Base-by-base conservation (phyloP, 2,329 filamentous ascomycete species). In the Phyllachora maydis region DNA sequence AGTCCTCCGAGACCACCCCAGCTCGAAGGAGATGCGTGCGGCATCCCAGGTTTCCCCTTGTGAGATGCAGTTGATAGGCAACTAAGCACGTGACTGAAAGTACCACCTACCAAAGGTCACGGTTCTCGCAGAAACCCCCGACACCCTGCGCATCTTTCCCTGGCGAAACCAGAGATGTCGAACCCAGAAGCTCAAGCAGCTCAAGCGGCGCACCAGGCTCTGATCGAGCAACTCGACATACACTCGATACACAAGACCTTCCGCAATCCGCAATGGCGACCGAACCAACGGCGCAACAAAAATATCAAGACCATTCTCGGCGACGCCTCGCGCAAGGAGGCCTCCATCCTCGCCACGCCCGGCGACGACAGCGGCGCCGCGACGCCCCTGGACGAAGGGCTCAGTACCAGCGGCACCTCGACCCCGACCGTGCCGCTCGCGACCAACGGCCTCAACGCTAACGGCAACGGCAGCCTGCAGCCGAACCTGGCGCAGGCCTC, bases 271-370 rank as follows among this genome's bases (percentile, higher is more conserved):
- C 55, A 68, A 45, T 98, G 88, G 88, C 82, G 78, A 42, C 81
- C 88, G 10, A 81, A 85, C 34, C 75, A 83, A 48, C 82, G 88
- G 24, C 79, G 88, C 49, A 98, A 98, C 65, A 98, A 98, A 59
- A 95, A 92, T 49, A 73, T 95, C 50, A 95, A 95, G 50, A 79
- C 91, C 38, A 88, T 98, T 31, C 62, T 98, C 30, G 76, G 81
- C 29, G 88, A 98, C 40, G 78, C 76, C 8, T 68, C 77, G 12
- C 74, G 81, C 36, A 79, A 76, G 42, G 85, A 95, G 54, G 79
- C 81, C n/a, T 91, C 82, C 4, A 62, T 78, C 17, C 59, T 83
- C 40, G 79, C 75, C 10, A 92, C 66, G 2, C 62, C 79, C 0
- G 74, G 78, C 42, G 73, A 75, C 44, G 43, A 51, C 35, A 83